Percentiles rank a stretch among this genome's conserved stretches.
These are phyloP conservation scores for Backusella sp. DNA, from an alignment of 192 early-diverging fungal species.

Conservation along the genomic window DNA sequence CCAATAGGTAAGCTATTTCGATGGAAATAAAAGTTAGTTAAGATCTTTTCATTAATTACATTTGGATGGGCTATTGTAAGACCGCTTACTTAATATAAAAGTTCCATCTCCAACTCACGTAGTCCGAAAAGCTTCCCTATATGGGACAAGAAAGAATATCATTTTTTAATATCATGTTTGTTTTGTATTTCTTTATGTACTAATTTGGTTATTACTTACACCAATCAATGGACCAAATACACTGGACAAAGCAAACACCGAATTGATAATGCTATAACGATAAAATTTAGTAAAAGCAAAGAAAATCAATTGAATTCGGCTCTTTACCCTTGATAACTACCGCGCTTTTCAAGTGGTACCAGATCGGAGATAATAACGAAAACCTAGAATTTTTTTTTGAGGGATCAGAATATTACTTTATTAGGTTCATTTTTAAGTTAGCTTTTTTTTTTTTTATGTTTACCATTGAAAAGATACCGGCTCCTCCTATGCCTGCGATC, in stretches of 20 bases:
- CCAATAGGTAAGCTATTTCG: slow-evolving; percentile 37
- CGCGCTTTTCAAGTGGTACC: slow-evolving; percentile 79
- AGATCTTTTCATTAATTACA: not conserved
- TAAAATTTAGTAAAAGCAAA: not conserved
- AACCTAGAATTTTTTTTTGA: slow-evolving; percentile 25
- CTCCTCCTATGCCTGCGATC: slow-evolving; percentile 66
- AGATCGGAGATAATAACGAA: slow-evolving; percentile 88
- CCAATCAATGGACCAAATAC: slow-evolving; percentile 42
- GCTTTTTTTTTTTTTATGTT: not conserved
- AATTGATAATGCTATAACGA: slow-evolving; percentile 27
- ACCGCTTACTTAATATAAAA: slow-evolving; percentile 42
- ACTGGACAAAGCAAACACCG: slow-evolving; percentile 37
- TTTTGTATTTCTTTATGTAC: not conserved
- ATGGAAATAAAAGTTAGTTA: not conserved
- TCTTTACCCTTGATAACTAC: slow-evolving; percentile 55
- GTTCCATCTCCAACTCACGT: slow-evolving; percentile 39
- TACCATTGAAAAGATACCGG: slow-evolving; percentile 56
- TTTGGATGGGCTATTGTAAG: not conserved
- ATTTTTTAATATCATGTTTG: not conserved
- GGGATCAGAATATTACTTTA: not conserved
- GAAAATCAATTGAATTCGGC: not conserved
- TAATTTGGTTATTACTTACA: slow-evolving; percentile 13
- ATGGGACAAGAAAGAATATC: not conserved
- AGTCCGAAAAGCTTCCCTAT: slow-evolving; percentile 33
- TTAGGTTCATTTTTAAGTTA: not conserved